Percentiles rank a stretch among this genome's conserved stretches.
Conservation (phyloP, 192 early-diverging fungal species). For the Coemansia sp. region DNA sequence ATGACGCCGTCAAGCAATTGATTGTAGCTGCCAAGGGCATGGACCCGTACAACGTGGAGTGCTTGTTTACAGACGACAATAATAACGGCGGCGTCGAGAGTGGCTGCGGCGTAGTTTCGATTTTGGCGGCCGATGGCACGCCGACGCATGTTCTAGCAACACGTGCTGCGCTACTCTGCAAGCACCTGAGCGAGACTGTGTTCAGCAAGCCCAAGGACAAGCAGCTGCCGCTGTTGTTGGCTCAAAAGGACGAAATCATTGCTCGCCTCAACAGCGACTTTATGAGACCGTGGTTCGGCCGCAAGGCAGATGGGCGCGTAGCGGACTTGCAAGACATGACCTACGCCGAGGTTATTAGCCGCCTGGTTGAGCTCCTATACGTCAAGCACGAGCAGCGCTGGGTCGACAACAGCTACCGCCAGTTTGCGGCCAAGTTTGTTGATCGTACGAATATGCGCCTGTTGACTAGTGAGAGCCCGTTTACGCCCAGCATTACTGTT, state of each 20-base stretch:
- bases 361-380: conserved; percentile 79
- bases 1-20: conserved; percentile 73
- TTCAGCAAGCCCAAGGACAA: conserved; percentile 83
- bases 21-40: conserved; percentile 83
- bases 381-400: conserved; percentile 69
- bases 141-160: conserved; percentile 91
- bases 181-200: conserved; percentile 84
- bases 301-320: conserved; percentile 63
- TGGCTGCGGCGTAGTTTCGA: conserved; percentile 81
- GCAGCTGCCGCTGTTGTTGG: conserved; percentile 65
- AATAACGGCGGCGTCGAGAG: conserved; percentile 54
- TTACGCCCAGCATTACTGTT: neutral
- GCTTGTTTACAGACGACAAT: conserved; percentile 75
- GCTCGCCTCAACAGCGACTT: conserved; percentile 82
- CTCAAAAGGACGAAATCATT: conserved; percentile 85
- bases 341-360: conserved; percentile 78
- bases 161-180: conserved; percentile 84
- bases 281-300: conserved; percentile 95
- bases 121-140: conserved; percentile 80
- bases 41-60: conserved; percentile 70
- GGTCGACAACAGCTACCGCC: conserved; percentile 76
- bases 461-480: conserved; percentile 67
- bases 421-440: conserved; percentile 74
- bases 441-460: conserved; percentile 71
- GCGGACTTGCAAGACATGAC: conserved; percentile 91